Base-by-base conservation (phyloP, 768 basidiomycete genomes). In the Pleurotus eryngii region DNA sequence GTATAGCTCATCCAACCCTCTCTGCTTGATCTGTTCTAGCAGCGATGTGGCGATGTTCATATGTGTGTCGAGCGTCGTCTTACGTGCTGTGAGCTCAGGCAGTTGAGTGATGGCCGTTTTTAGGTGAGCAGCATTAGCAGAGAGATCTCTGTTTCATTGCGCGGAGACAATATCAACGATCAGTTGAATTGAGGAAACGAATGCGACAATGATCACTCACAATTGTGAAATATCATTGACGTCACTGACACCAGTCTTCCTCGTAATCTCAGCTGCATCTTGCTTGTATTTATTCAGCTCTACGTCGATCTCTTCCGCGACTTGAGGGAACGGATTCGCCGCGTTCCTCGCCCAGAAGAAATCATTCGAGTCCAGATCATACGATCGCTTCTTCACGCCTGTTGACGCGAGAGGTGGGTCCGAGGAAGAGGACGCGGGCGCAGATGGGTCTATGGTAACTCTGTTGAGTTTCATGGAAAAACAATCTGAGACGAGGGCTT, bases 291-390 rank as follows among this genome's bases (percentile, higher is more conserved):
- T 86, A 72, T 88, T 94, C 62, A 98, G 73, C 70, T 98, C 97
- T 5, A 79, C 64, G 65, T 99, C 94, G 53, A 99, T 98, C 61
- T 98, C 96, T 68, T 97, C 97, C 2, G 97, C 96, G 3, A 99
- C 97, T 63, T 97, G 92, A 39, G 97, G 97, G 80, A 99, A 99
- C 4, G 96, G 96, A 59, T 90, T 92, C 6, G 92, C 87, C 1
- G 95, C 93, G 66, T 98, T 97, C 69, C 91, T 93, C 2, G 87
- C 89, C 97, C 97, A 99, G 77, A 99, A 99, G 74, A 97, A 99
- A 71, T 99, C 97, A 66, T 96, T 98, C 18, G 92, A 87, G 72
- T 98, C 97, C 35, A 99, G 85, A 72, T 99, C 97, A 64, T 98
- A 98, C 0, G 92, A 87, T 51, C 82, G 74, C 72, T 74, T 93